Evolutionary conservation across 2,329 filamentous ascomycete genomes (phyloP).

Genomic region (Daldinia eschscholtzii): DNA sequence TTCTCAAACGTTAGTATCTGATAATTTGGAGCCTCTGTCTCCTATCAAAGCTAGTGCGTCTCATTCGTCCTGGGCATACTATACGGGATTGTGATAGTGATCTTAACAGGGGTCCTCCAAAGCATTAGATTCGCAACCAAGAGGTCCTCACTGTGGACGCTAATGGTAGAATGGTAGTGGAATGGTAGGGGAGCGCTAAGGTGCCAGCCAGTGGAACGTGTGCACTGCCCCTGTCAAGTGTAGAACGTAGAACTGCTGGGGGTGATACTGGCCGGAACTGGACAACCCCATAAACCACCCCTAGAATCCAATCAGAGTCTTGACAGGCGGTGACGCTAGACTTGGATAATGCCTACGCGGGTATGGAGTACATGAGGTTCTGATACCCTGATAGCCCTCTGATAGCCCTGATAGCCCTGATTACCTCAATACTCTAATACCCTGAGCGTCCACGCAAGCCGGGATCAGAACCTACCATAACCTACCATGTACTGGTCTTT

Average conservation of each 20-base stretch:
- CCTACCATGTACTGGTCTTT: slow-evolving; percentile 21
- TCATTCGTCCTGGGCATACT: slow-evolving; percentile 32
- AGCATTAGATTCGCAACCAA: slow-evolving; percentile 38
- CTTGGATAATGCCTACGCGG: slow-evolving; percentile 35
- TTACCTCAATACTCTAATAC: slow-evolving; percentile 1
- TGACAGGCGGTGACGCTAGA: slow-evolving; percentile 39
- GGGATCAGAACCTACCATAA: slow-evolving; percentile 28
- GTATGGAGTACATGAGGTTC: slow-evolving; percentile 11
- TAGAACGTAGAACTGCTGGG: slow-evolving; percentile 38
- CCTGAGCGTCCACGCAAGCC: slow-evolving; percentile 36
- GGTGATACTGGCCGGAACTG: slow-evolving; percentile 25
- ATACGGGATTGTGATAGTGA: slow-evolving; percentile 35
- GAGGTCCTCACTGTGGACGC: slow-evolving; percentile 24
- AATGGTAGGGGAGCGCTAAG: slow-evolving; percentile 37
- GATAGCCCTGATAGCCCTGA: slow-evolving; percentile 11
- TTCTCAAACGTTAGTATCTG: slow-evolving; percentile 5
- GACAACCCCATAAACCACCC: slow-evolving; percentile 26
- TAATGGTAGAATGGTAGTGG: slow-evolving; percentile 12
- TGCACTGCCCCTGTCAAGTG: slow-evolving; percentile 40
- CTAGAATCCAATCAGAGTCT: slow-evolving; percentile 34
- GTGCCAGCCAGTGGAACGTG: slow-evolving; percentile 38
- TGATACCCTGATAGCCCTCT: slow-evolving; percentile 5
- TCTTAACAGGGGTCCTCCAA: slow-evolving; percentile 33
- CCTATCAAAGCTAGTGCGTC: slow-evolving; percentile 16
- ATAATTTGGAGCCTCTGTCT: slow-evolving; percentile 21